phyloP scores from a whole-genome alignment of 202 grass and related monocot genomes.

The Brachypodium distachyon region DNA sequence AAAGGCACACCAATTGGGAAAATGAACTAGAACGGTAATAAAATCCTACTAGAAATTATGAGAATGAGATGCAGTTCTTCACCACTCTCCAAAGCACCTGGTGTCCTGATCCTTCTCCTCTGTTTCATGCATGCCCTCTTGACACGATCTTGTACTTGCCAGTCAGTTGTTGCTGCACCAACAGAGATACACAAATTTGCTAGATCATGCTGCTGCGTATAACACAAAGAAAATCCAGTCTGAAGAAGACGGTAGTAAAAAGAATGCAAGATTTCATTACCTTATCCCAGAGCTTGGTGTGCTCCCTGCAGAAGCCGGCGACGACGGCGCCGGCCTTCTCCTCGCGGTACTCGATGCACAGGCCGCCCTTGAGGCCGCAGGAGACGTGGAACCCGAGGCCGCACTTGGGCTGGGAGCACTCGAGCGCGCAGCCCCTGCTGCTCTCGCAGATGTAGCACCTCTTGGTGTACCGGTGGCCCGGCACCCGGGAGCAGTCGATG shows the following conservation, averaged over 20 bases:
- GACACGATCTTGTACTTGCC: slow-evolving; percentile 94
- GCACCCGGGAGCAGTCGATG: slow-evolving; percentile 74
- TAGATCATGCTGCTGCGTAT: not conserved
- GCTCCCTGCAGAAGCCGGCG: slow-evolving; percentile 71
- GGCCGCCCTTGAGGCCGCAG: slow-evolving; percentile 54
- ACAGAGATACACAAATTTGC: slow-evolving; percentile 9
- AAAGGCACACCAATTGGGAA: not conserved
- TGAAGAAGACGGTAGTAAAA: not conserved
- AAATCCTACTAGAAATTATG: slow-evolving; percentile 4
- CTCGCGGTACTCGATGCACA: slow-evolving; percentile 75
- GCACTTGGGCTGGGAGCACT: slow-evolving; percentile 86
- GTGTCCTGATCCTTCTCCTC: not conserved
- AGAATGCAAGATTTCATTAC: slow-evolving; percentile 11
- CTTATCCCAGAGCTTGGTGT: slow-evolving; percentile 82
- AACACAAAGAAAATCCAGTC: not conserved
- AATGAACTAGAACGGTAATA: not conserved
- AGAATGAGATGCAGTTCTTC: not conserved
- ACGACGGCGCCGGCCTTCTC: slow-evolving; percentile 52
- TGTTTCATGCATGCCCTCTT: slow-evolving; percentile 25
- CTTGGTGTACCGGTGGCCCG: slow-evolving; percentile 36
- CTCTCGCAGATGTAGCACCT: slow-evolving; percentile 65
- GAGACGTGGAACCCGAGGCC: slow-evolving; percentile 68
- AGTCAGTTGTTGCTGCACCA: slow-evolving; percentile 83
- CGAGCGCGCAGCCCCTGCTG: slow-evolving; percentile 51
- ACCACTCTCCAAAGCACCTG: not conserved